Base-by-base conservation (phyloP, 2,329 filamentous ascomycete species). In the Stagonosporopsis rhizophila region DNA sequence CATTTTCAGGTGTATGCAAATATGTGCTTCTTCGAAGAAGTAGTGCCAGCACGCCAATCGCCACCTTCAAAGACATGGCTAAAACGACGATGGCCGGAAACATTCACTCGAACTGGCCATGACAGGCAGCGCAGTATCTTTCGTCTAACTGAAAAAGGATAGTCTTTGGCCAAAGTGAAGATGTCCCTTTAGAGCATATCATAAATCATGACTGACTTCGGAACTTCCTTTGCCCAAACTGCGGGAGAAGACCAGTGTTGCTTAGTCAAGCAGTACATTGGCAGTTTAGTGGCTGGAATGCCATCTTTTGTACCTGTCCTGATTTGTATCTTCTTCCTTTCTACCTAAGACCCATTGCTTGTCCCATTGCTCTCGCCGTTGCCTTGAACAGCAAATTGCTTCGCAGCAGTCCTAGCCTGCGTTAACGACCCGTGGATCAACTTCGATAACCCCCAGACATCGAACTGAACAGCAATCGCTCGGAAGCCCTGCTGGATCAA, bases 391-490 rank as follows among this genome's bases (percentile, higher is more conserved):
- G 59, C 67, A 19, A 59, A 58, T 23, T 59, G 28, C 60, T 69
- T 67, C 25, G 59, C 63, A 44, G 52, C 27, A n/a, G 56, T 61
- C 38, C 58, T 65, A 4, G 60, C 65, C 30, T 54, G 44, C 35
- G 60, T 56, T 51, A 70, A 45, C 9, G 60, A 59, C 9, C 42
- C 52, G 11, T 62, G 53, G 6, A 68, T 41, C 40, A 69, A 39
- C 25, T 59, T 59, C 6, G 65, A 57, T 20, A 68, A 47, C 1
- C 58, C 64, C 68, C 68, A 69, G n/a, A 66, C 57, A 54, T 68
- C 66, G 22, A 68, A 69, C n/a, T 65, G 57, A 38, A 69, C 64
- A 19, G 52, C 64, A 45, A 70, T 65, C 9, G 58, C 59, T 4
- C 61, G 47, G 35, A 56, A 59, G 1, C 68, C 66, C 12, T 53